Conservation (phyloP, 192 early-diverging fungal species). For the Lobosporangium transversale region DNA sequence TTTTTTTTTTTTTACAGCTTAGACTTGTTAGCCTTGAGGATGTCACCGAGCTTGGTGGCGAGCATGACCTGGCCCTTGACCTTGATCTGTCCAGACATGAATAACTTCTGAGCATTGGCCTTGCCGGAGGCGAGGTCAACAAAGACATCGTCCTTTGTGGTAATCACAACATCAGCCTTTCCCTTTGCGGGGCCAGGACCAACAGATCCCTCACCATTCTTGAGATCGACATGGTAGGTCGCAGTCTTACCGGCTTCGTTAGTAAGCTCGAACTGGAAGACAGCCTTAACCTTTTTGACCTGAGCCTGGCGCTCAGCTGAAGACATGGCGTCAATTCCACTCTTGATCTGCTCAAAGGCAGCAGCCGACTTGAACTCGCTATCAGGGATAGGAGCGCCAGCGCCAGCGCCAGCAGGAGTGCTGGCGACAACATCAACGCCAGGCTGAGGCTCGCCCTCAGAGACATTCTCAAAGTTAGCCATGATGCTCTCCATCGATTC, state of each 20-base stretch:
- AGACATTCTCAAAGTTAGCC: slow-evolving; percentile 83
- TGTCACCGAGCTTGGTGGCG: slow-evolving; percentile 70
- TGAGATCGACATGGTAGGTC: slow-evolving; percentile 86
- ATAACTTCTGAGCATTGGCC: slow-evolving; percentile 83
- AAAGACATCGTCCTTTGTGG: slow-evolving; percentile 82
- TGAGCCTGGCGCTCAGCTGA: slow-evolving; percentile 68
- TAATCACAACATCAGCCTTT: slow-evolving; percentile 75
- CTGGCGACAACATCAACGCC: slow-evolving; percentile 37
- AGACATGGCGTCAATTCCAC: slow-evolving; percentile 62
- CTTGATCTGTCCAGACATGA: slow-evolving; percentile 90
- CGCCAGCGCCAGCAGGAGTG: slow-evolving; percentile 33
- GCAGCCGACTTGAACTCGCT: slow-evolving; percentile 78
- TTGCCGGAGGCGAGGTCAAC: slow-evolving; percentile 84
- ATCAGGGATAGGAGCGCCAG: slow-evolving; percentile 57
- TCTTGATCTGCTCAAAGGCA: slow-evolving; percentile 76
- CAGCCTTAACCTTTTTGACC: slow-evolving; percentile 78
- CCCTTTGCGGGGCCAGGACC: slow-evolving; percentile 69
- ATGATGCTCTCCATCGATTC: slow-evolving; percentile 87
- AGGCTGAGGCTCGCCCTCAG: slow-evolving; percentile 51
- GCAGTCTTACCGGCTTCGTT: slow-evolving; percentile 71
- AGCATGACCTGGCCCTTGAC: slow-evolving; percentile 77
- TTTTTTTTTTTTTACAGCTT: slow-evolving; percentile 59
- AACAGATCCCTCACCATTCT: slow-evolving; percentile 73
- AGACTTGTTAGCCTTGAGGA: slow-evolving; percentile 69
- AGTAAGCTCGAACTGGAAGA: slow-evolving; percentile 85